Evolutionary conservation across 305 asterid genomes (phyloP).

Genomic region (Caryopteris hybrid): DNA sequence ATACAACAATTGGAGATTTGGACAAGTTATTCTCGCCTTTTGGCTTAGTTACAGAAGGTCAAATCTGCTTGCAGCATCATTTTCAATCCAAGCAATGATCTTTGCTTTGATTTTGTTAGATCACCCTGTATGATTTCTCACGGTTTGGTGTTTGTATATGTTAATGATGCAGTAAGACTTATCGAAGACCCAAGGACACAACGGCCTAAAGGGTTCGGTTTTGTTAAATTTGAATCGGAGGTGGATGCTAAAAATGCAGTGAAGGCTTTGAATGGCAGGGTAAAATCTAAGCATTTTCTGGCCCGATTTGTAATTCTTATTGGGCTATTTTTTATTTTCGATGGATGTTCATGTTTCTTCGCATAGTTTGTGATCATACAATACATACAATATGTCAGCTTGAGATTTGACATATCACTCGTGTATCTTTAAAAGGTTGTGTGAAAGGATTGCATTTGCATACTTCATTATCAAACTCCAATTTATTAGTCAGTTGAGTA

Average conservation of each 20-base stretch:
- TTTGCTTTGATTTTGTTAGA: not conserved
- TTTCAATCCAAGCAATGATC: not conserved
- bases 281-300: conserved; percentile 1
- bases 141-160: not conserved
- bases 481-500: not conserved
- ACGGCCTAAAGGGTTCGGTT: conserved; percentile 81
- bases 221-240: conserved; percentile 57
- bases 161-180: conserved; percentile 56
- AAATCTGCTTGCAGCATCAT: not conserved
- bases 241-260: conserved; percentile 60
- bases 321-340: not conserved
- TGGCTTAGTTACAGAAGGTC: conserved; percentile 60
- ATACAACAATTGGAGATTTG: conserved; percentile 48
- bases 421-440: not conserved
- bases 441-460: not conserved
- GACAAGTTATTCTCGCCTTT: conserved; percentile 58
- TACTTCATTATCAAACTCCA: not conserved
- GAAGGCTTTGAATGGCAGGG: conserved; percentile 66
- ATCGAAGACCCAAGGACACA: conserved; percentile 56
- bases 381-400: not conserved
- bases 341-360: not conserved
- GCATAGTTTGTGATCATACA: too few relatives aligned
- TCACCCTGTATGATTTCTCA: not conserved
- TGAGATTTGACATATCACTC: not conserved
- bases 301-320: not conserved